phyloP scores from a whole-genome alignment of 1,284 basidiomycete genomes.

The Cronartium quercuum region DNA sequence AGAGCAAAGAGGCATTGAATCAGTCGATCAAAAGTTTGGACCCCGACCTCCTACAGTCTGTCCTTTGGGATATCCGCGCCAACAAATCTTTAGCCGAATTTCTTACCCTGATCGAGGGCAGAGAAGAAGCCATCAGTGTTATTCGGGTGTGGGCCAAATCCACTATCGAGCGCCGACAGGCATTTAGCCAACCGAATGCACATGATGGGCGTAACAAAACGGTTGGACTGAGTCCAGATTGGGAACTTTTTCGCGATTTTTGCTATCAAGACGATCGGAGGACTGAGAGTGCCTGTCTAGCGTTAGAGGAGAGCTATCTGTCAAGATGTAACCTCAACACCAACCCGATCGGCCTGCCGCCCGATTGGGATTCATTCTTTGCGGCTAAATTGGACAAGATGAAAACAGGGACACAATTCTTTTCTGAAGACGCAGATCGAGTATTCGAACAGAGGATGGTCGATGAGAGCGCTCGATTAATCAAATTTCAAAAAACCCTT shows the following conservation, averaged over 20 bases:
- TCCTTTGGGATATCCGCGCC: conserved; percentile 75
- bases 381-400: conserved; percentile 64
- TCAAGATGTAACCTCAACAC: conserved; percentile 41
- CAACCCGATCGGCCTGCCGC: conserved; percentile 13
- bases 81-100: conserved; percentile 81
- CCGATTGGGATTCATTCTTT: conserved; percentile 48
- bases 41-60: conserved; percentile 88
- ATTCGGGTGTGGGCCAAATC: conserved; percentile 84
- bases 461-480: conserved; percentile 73
- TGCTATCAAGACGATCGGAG: conserved; percentile 97
- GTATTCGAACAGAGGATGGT: conserved; percentile 66
- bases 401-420: conserved; percentile 79
- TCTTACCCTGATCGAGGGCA: conserved; percentile 85
- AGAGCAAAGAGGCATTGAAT: conserved; percentile 76
- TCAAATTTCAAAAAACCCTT: conserved; percentile 72
- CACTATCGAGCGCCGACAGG: conserved; percentile 19
- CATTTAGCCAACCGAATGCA: not conserved
- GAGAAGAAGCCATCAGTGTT: conserved; percentile 66
- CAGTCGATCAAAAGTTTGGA: conserved; percentile 94
- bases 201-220: not conserved
- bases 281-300: conserved; percentile 79
- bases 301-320: conserved; percentile 69
- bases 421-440: conserved; percentile 86
- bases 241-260: conserved; percentile 87
- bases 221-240: conserved; percentile 53